Evolutionary conservation across 2,329 filamentous ascomycete genomes (phyloP), one percentile per base, ranked within the genome.

Genomic region (Biscogniauxia mediterranea): DNA sequence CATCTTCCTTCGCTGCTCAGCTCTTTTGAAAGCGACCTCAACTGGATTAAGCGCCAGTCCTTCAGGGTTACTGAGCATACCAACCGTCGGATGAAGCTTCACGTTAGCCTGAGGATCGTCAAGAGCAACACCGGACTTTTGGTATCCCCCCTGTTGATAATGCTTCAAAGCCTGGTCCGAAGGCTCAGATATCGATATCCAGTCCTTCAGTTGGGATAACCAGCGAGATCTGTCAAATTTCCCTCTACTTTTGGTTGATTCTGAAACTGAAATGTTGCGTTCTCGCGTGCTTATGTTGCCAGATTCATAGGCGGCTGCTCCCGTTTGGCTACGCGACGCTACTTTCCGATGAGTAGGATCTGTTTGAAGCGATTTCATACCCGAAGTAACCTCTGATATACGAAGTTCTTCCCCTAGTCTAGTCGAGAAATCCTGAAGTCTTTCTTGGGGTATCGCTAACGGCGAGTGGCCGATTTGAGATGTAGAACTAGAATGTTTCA

Each of bases 141-240:
- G 73, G 63, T 76, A 83, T 1, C 76, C 72, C 15, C 76, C 74
- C 57, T 74, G 77, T 66, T 78, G 80, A 63, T 82, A 79, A 15
- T 79, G 70, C 64, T 78, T 81, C 65, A 83, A 73, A 1, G 80
- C 82, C 52, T 81, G 78, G 1, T 75, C 74, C 0, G 82, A 83
- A 11, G 82, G 82, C 63, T 85, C 82, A 54, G 78, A 80, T 21
- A 77, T 75, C 1, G 75, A 75, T 7, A 83, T 68, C 82, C 82
- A 84, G 52, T 74, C 76, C 61, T 81, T 84, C 54, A 83, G 69
- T 26, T 79, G 77, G 6, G 71, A 71, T 21, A 81, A 59, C 78
- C 80, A 82, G 46, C 71, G 66, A n/a, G 58, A 56, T 62, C 70
- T 74, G 46, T 63, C 59, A 51, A 74, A 73, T 56, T 71, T 73